phyloP scores from a whole-genome alignment of 768 basidiomycete species.

The Rhizopogon sp. region DNA sequence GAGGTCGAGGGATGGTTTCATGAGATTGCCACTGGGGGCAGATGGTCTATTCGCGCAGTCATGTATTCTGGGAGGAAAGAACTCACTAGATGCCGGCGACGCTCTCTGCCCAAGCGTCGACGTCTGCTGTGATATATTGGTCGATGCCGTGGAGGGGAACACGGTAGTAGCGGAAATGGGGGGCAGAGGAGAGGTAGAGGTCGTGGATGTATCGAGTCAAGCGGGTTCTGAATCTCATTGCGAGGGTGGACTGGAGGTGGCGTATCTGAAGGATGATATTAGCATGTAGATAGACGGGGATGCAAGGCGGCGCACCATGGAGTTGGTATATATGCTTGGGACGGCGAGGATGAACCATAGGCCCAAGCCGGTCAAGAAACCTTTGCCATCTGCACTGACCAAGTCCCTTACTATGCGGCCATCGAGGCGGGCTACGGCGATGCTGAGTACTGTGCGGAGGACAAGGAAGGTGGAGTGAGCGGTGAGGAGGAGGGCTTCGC shows the following conservation, averaged over 20 bases:
- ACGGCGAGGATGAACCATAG: conserved; percentile 90
- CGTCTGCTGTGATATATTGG: conserved; percentile 91
- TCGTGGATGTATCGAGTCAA: conserved; percentile 90
- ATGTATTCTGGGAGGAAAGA: background rate
- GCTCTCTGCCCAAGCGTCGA: conserved; percentile 83
- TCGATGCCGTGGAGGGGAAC: conserved; percentile 70
- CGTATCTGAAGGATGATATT: conserved; percentile 54
- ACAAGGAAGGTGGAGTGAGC: conserved; percentile 85
- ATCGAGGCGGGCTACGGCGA: conserved; percentile 84
- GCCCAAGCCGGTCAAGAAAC: conserved; percentile 75
- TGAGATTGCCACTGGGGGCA: conserved; percentile 71
- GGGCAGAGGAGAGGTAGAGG: conserved; percentile 77
- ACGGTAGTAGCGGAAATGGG: conserved; percentile 67
- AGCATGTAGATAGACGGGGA: background rate
- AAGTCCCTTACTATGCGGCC: conserved; percentile 86
- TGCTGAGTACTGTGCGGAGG: conserved; percentile 79
- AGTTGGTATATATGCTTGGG: conserved; percentile 93
- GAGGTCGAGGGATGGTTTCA: conserved; percentile 89
- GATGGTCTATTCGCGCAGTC: background rate
- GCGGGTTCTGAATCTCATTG: conserved; percentile 77
- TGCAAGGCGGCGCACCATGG: conserved; percentile 56
- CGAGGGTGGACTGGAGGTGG: conserved; percentile 82
- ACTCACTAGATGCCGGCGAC: conserved; percentile 85
- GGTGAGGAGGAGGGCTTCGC: conserved; percentile 68
- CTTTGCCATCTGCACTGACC: conserved; percentile 80